Conservation (phyloP, 2,329 filamentous ascomycete species). For the Bipolaris bicolor region DNA sequence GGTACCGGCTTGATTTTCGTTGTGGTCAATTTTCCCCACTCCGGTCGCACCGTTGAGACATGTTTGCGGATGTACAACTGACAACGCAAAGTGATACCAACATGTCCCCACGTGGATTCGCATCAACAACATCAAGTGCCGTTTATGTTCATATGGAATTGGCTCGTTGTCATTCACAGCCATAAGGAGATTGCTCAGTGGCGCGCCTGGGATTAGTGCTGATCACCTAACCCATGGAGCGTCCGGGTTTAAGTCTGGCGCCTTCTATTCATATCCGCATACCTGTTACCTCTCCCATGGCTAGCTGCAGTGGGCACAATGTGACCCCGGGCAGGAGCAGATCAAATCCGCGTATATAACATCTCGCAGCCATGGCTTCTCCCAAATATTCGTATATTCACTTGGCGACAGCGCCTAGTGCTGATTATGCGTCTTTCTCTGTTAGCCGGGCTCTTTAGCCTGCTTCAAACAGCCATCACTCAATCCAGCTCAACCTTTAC, state of each 20-base stretch:
- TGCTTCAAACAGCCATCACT: slow-evolving; percentile 23
- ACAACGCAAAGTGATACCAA: slow-evolving; percentile 6
- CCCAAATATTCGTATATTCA: neutral
- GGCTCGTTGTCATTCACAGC: neutral
- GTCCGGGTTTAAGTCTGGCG: slow-evolving; percentile 1
- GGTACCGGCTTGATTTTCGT: neutral
- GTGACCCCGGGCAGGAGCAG: neutral
- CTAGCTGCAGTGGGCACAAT: slow-evolving; percentile 8
- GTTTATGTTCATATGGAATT: neutral
- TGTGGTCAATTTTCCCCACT: neutral
- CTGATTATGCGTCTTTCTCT: slow-evolving; percentile 29
- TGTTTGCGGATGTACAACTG: neutral
- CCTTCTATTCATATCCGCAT: neutral
- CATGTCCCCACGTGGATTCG: slow-evolving; percentile 1
- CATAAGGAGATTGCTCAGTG: neutral
- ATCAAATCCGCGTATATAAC: slow-evolving; percentile 3
- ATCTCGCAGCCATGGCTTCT: neutral
- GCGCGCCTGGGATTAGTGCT: slow-evolving; percentile 1
- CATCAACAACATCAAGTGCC: neutral
- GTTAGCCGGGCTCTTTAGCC: slow-evolving; percentile 23
- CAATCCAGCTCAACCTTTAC: slow-evolving; percentile 60
- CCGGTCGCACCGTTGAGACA: neutral
- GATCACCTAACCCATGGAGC: neutral
- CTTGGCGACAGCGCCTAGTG: neutral
- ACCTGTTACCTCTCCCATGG: neutral